Conservation (phyloP, 441 rosid species). For the Populus hybrid region DNA sequence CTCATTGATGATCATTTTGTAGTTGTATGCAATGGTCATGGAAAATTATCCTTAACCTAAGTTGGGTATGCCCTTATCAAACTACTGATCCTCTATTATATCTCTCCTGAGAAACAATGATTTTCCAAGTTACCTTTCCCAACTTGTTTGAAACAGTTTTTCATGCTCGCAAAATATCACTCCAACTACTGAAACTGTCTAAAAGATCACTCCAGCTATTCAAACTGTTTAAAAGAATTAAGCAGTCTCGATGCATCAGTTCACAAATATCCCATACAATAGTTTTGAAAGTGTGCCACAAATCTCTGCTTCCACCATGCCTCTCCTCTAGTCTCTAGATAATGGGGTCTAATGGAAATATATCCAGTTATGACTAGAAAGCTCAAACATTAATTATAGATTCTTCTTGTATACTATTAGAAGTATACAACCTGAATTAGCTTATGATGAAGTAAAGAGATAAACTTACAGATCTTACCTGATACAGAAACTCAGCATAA, state of each 20-base stretch:
- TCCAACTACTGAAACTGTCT: neutral
- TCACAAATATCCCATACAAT: neutral
- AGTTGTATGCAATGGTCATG: neutral
- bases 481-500: slow-evolving; percentile 46
- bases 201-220: too few relatives aligned
- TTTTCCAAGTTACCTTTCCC: neutral
- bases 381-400: neutral
- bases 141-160: neutral
- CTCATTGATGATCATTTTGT: neutral
- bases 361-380: neutral
- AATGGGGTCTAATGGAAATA: neutral
- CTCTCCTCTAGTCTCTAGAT: neutral
- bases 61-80: neutral
- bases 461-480: slow-evolving; percentile 25
- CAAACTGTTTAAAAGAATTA: neutral
- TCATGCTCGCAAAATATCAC: neutral
- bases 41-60: neutral
- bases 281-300: neutral
- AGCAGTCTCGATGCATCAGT: neutral
- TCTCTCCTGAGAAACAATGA: neutral
- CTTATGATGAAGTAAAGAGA: neutral
- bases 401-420: neutral
- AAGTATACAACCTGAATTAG: neutral
- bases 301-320: neutral
- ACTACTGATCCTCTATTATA: neutral